Percentiles rank a stretch among this genome's conserved stretches.
phyloP scores from a whole-genome alignment of 2,329 filamentous ascomycete species.

The Alternaria solani region DNA sequence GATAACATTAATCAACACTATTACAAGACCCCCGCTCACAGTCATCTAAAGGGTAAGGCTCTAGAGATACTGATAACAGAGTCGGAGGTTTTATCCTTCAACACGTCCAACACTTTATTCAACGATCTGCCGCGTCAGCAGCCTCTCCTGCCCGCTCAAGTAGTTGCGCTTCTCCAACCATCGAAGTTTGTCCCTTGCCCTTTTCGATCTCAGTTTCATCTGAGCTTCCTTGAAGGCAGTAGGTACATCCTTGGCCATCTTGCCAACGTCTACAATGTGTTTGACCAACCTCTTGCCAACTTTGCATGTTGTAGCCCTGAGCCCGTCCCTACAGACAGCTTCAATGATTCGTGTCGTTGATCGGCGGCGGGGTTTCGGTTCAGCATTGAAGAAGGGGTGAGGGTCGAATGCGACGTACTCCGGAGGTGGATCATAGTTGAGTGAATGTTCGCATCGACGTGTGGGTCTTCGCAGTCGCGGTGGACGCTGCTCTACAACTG shows the following conservation, averaged over 20 bases:
- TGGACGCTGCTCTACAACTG: not conserved
- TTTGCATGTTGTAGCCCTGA: slow-evolving; percentile 4
- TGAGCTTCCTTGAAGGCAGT: slow-evolving; percentile 1
- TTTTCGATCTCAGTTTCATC: slow-evolving; percentile 1
- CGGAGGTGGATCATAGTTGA: slow-evolving; percentile 6
- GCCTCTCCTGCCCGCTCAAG: slow-evolving; percentile 1
- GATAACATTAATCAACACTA: not conserved
- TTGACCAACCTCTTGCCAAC: slow-evolving; percentile 6
- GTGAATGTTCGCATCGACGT: not conserved
- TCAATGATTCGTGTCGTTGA: not conserved
- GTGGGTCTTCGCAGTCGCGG: not conserved
- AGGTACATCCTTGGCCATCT: slow-evolving; percentile 7
- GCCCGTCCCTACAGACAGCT: not conserved
- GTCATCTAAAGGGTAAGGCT: not conserved
- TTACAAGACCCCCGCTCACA: not conserved
- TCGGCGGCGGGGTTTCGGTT: not conserved
- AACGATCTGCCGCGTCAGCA: not conserved
- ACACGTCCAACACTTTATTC: not conserved
- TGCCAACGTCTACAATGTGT: slow-evolving; percentile 1
- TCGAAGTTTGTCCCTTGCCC: slow-evolving; percentile 5
- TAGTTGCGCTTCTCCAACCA: slow-evolving; percentile 11
- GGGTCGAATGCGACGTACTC: slow-evolving; percentile 9
- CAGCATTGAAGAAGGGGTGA: not conserved
- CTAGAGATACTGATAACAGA: not conserved
- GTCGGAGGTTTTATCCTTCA: not conserved